phyloP scores from a whole-genome alignment of 441 rosid species.

The Syzygium malaccense region DNA sequence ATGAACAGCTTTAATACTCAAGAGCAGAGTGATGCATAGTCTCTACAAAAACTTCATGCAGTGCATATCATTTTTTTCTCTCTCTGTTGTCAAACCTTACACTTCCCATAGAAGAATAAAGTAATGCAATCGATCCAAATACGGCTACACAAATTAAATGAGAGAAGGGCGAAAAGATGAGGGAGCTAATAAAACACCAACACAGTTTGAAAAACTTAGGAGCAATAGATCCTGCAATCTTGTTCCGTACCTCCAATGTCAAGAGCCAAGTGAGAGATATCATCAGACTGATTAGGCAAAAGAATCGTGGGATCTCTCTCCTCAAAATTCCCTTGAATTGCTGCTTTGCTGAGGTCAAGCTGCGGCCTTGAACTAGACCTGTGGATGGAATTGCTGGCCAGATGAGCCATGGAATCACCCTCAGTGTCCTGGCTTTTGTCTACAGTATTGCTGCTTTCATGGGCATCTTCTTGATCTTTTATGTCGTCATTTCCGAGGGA shows the following conservation, averaged over 20 bases:
- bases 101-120: not conserved
- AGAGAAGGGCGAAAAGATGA: not conserved
- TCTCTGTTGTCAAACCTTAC: not conserved
- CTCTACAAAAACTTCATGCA: not conserved
- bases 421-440: constrained; percentile 24
- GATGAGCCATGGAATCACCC: constrained; percentile 59
- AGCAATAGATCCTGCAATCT: not conserved
- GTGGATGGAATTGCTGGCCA: constrained; percentile 54
- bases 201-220: not conserved
- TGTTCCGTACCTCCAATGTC: constrained; percentile 84
- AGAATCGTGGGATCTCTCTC: constrained; percentile 91
- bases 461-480: not conserved
- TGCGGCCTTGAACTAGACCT: constrained; percentile 95
- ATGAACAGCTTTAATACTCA: not conserved
- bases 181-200: not conserved
- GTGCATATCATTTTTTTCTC: not conserved
- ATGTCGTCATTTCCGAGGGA: constrained; percentile 1
- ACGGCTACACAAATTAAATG: not conserved
- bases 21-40: not conserved
- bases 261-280: constrained; percentile 90
- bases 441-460: not conserved
- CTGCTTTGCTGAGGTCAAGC: constrained; percentile 96
- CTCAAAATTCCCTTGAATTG: constrained; percentile 86
- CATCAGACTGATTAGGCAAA: constrained; percentile 97
- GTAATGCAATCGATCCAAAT: not conserved